A percentile compares a stretch with the other conserved stretches of the same genome.
Conservation (phyloP, 2,329 filamentous ascomycete genomes). For the Botrytis fabae region DNA sequence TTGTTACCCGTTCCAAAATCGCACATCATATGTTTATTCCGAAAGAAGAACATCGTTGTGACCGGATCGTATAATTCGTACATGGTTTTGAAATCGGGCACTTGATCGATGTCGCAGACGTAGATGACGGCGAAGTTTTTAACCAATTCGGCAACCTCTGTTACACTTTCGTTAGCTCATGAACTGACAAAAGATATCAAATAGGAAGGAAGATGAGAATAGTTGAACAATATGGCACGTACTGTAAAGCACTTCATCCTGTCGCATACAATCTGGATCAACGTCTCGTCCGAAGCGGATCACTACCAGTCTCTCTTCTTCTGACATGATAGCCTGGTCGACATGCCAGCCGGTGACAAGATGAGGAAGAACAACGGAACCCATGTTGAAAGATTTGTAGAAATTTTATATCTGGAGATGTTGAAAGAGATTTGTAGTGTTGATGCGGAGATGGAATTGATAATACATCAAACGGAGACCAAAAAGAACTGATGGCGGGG, state of each 20-base stretch:
- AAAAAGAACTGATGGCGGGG: background rate
- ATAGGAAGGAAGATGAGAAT: background rate
- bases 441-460: background rate
- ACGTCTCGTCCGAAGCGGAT: slow-evolving; percentile 91
- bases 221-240: slow-evolving; percentile 24
- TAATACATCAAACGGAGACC: background rate
- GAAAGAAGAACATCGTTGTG: slow-evolving; percentile 97
- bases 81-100: slow-evolving; percentile 95
- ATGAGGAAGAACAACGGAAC: slow-evolving; percentile 90
- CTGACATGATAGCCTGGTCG: slow-evolving; percentile 86
- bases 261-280: slow-evolving; percentile 75
- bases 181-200: background rate
- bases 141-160: slow-evolving; percentile 79
- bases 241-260: slow-evolving; percentile 93
- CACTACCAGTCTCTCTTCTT: slow-evolving; percentile 89
- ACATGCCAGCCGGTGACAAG: slow-evolving; percentile 95
- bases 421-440: background rate
- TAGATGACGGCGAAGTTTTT: slow-evolving; percentile 95
- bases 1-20: slow-evolving; percentile 99
- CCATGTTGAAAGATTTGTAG: slow-evolving; percentile 41
- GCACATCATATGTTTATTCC: slow-evolving; percentile 99
- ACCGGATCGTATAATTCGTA: slow-evolving; percentile 89
- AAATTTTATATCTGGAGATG: background rate
- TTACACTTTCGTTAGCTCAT: background rate
- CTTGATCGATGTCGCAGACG: slow-evolving; percentile 87